A percentile compares a stretch with the other conserved stretches of the same genome.
phyloP scores from a whole-genome alignment of 805 yeast species.

The Groenewaldozyma tartarivorans region DNA sequence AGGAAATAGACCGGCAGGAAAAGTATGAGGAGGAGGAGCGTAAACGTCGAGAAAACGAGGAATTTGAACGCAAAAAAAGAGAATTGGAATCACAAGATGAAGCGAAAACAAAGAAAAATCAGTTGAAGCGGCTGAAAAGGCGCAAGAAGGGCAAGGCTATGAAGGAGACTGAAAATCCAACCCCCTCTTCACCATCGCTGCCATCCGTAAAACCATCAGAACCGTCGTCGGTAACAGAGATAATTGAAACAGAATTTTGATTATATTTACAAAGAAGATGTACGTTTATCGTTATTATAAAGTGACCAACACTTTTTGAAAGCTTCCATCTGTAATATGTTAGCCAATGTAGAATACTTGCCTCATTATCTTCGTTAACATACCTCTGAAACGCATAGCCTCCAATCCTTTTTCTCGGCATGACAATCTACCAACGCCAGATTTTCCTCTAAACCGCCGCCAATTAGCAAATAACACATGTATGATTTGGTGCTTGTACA shows the following conservation, averaged over 20 bases:
- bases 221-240: neutral
- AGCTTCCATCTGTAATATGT: conserved; percentile 36
- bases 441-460: conserved; percentile 44
- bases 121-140: conserved; percentile 9
- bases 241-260: neutral
- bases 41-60: conserved; percentile 16
- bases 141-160: conserved; percentile 3
- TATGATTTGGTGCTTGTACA: conserved; percentile 15
- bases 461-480: conserved; percentile 4
- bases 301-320: conserved; percentile 56
- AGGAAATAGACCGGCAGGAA: conserved; percentile 22
- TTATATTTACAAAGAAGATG: conserved; percentile 1
- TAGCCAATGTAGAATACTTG: neutral
- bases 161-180: neutral
- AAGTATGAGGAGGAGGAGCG: conserved; percentile 17
- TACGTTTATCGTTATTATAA: conserved; percentile 45
- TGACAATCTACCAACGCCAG: conserved; percentile 63
- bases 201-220: no score
- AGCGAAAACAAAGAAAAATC: conserved; percentile 22
- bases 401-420: conserved; percentile 77
- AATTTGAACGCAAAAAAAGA: conserved; percentile 17
- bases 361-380: conserved; percentile 15
- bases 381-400: conserved; percentile 59
- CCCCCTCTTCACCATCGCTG: no score
- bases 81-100: conserved; percentile 16